Percentiles rank a stretch among this genome's conserved stretches.
Conservation (phyloP, 495 filamentous ascomycete genomes). For the Xylaria grammica region DNA sequence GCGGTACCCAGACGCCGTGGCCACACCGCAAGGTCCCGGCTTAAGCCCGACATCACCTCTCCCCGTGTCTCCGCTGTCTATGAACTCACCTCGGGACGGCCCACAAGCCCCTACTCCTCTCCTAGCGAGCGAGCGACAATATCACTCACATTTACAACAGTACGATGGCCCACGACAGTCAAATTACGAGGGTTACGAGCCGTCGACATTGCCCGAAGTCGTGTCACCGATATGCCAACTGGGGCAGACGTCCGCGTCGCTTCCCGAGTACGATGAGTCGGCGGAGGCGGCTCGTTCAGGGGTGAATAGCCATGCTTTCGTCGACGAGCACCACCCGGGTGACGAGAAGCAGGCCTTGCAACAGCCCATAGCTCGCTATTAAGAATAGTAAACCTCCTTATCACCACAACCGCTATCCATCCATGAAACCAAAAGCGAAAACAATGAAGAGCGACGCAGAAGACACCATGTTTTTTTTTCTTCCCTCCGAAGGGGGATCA, state of each 20-base stretch:
- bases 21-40: not conserved
- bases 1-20: slow-evolving; percentile 9
- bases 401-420: not conserved
- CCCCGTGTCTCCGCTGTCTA: slow-evolving; percentile 17
- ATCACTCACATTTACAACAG: slow-evolving; percentile 3
- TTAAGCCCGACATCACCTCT: slow-evolving; percentile 16
- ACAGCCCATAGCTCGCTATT: slow-evolving; percentile 15
- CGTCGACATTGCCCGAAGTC: not conserved
- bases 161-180: not conserved
- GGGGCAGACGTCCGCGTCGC: slow-evolving; percentile 16
- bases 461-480: not conserved
- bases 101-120: not conserved
- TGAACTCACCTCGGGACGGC: not conserved
- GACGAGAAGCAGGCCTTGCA: slow-evolving; percentile 14
- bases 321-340: not conserved
- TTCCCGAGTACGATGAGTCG: slow-evolving; percentile 17
- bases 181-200: not conserved
- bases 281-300: slow-evolving; percentile 7
- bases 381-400: too few species aligned
- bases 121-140: not conserved
- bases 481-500: not conserved
- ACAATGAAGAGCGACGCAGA: not conserved
- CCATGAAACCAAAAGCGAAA: not conserved
- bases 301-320: not conserved
- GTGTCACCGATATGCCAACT: slow-evolving; percentile 21